These are phyloP conservation scores for Candida suzukii DNA, from an alignment of 805 yeast genomes.

Conservation along the genomic window DNA sequence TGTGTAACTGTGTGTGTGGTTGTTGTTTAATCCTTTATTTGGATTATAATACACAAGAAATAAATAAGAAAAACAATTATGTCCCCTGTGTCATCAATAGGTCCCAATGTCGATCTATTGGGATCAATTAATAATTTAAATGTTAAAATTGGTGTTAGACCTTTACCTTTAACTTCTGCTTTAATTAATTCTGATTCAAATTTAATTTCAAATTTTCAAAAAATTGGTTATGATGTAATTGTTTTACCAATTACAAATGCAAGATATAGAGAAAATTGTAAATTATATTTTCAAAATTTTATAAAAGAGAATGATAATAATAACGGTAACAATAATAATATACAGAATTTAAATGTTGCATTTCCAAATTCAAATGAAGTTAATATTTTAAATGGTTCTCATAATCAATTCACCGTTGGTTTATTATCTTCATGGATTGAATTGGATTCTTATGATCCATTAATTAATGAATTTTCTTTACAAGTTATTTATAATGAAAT, in stretches of 20 bases:
- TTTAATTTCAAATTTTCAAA: conserved; percentile 17
- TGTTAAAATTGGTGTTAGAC: conserved; percentile 38
- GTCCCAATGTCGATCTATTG: conserved; percentile 3
- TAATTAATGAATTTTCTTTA: conserved; percentile 44
- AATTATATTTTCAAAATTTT: conserved; percentile 28
- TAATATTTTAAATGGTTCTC: conserved; percentile 33
- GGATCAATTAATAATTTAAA: conserved; percentile 2
- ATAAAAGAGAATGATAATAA: conserved; percentile 28
- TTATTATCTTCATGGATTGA: conserved; percentile 66
- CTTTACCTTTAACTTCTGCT: conserved; percentile 26
- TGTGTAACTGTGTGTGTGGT: too few species aligned
- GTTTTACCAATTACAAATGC: conserved; percentile 50
- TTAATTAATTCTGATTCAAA: conserved; percentile 22
- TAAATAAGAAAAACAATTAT: too few species aligned
- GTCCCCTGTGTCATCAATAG: too few species aligned
- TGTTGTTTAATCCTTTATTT: too few species aligned
- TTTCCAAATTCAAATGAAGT: conserved; percentile 35
- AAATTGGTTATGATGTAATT: conserved; percentile 43
- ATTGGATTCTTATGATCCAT: conserved; percentile 44
- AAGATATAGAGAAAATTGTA: conserved; percentile 38
- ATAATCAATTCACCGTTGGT: conserved; percentile 41
- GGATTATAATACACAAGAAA: too few species aligned
- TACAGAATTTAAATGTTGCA: conserved; percentile 28
- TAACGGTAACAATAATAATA: conserved; percentile 27
- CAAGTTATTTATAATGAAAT: conserved; percentile 56